Evolutionary conservation across 2,329 filamentous ascomycete species (phyloP).

Genomic region (Cordyceps cateniannulata): DNA sequence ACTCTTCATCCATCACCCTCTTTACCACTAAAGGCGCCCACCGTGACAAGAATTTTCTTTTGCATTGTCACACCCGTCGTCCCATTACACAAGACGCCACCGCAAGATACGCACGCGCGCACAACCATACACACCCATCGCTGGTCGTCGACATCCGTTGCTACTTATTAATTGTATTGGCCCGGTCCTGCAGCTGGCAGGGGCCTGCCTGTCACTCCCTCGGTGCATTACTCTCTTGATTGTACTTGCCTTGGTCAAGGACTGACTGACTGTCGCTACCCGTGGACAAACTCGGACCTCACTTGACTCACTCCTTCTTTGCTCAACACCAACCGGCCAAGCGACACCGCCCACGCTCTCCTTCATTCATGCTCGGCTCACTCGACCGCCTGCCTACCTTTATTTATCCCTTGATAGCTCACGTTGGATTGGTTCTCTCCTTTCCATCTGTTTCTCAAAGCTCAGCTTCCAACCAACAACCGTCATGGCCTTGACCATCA

Average conservation of each 20-base stretch:
- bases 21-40: not conserved
- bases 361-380: not conserved
- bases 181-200: constrained; percentile 13
- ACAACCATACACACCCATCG: not conserved
- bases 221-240: not conserved
- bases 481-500: constrained; percentile 17
- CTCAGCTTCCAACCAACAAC: not conserved
- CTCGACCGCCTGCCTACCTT: not conserved
- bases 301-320: not conserved
- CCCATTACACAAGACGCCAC: constrained; percentile 8
- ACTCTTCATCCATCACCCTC: not conserved
- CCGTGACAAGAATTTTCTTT: not conserved
- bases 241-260: constrained; percentile 1
- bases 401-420: not conserved
- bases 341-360: not conserved
- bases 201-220: not conserved
- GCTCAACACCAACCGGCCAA: not conserved
- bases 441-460: not conserved
- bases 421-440: not conserved
- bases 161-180: not conserved
- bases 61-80: constrained; percentile 3
- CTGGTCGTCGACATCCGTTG: not conserved
- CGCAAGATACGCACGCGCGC: not conserved
- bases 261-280: not conserved
- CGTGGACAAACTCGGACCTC: not conserved